Evolutionary conservation across 164 flowering plant genomes (phyloP).

Genomic region (Nymphaea thermarum): DNA sequence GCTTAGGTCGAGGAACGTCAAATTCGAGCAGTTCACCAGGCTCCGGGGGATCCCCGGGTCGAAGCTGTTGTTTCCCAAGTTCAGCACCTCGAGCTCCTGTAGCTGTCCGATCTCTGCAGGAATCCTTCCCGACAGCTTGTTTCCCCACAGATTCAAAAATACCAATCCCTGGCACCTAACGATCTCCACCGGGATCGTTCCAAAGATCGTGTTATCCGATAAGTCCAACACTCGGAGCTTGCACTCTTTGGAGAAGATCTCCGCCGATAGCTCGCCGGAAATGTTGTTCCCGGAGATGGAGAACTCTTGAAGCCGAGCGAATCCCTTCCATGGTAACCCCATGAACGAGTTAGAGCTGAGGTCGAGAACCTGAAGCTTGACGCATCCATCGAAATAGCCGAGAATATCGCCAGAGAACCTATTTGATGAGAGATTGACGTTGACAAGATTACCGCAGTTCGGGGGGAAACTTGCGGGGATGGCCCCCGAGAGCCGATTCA

Average conservation of each 20-base stretch:
- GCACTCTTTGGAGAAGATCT: conserved; percentile 34
- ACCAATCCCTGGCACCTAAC: conserved; percentile 37
- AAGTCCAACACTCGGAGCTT: conserved; percentile 42
- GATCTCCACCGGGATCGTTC: conserved; percentile 36
- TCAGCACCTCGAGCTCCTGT: conserved; percentile 27
- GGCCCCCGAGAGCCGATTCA: conserved; percentile 42
- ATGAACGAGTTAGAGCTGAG: conserved; percentile 48
- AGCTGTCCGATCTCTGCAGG: conserved; percentile 48
- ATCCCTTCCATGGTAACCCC: conserved; percentile 45
- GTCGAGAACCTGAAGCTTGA: conserved; percentile 44
- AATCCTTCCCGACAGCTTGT: conserved; percentile 42
- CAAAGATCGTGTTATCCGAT: conserved; percentile 48
- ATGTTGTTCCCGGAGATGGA: conserved; percentile 46
- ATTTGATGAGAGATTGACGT: conserved; percentile 46
- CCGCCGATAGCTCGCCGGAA: conserved; percentile 23
- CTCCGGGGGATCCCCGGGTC: conserved; percentile 33
- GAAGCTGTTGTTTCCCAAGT: conserved; percentile 57
- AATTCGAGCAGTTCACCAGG: conserved; percentile 32
- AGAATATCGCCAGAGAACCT: conserved; percentile 42
- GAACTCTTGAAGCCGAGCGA: conserved; percentile 31
- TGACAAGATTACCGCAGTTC: conserved; percentile 32
- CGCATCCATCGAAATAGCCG: conserved; percentile 33
- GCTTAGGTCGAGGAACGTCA: conserved; percentile 61
- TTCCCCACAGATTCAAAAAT: conserved; percentile 44
- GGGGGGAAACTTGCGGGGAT: conserved; percentile 34